Conservation (phyloP, 331 rosid genomes). For the Acacia pycnantha region DNA sequence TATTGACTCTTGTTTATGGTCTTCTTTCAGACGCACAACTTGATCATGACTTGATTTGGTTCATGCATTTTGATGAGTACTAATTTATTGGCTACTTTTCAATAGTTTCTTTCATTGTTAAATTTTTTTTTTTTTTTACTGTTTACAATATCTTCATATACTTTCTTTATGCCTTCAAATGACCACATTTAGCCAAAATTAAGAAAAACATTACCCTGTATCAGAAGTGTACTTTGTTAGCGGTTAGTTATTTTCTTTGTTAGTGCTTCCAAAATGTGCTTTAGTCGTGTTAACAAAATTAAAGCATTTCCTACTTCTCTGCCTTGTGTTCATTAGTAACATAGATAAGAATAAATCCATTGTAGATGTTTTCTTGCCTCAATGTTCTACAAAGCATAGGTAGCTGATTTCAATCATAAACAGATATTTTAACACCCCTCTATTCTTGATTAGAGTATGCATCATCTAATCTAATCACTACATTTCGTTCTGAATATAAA, state of each 20-base stretch:
- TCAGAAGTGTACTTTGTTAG: neutral
- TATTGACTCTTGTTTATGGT: conserved; percentile 27
- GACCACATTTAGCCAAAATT: neutral
- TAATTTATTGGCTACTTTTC: neutral
- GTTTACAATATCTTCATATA: neutral
- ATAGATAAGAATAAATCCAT: neutral
- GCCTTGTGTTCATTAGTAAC: neutral
- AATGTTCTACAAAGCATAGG: neutral
- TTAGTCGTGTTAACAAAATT: neutral
- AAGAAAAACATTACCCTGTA: neutral
- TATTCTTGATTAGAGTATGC: neutral
- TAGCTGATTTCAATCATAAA: neutral
- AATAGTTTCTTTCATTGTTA: neutral
- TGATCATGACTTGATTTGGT: neutral
- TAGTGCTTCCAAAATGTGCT: neutral
- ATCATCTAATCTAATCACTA: neutral
- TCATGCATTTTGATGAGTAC: neutral
- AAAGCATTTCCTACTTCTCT: neutral
- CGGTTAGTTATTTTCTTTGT: neutral
- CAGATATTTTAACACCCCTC: neutral
- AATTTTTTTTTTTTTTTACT: neutral
- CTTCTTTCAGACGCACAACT: neutral
- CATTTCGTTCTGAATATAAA: no score
- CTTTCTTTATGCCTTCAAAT: neutral
- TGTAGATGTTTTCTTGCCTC: neutral